A percentile compares a stretch with the other conserved stretches of the same genome.
Conservation (phyloP, 2,329 filamentous ascomycete genomes). For the Colletotrichum musicola region DNA sequence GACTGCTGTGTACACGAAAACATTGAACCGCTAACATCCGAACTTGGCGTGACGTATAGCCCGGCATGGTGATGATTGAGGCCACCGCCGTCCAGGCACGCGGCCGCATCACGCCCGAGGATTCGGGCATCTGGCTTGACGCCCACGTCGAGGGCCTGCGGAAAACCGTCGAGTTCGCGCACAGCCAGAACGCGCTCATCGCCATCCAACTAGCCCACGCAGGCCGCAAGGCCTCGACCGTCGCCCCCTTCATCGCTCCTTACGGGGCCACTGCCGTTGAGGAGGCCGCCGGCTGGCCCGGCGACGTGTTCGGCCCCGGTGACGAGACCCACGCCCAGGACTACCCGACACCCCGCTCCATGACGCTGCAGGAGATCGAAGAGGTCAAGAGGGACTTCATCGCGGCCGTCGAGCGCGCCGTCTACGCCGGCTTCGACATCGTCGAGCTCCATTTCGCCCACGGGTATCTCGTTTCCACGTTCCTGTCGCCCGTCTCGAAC, state of each 20-base stretch:
- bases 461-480: slow-evolving; percentile 67
- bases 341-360: slow-evolving; percentile 71
- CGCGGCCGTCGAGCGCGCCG: slow-evolving; percentile 64
- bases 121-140: slow-evolving; percentile 77
- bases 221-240: slow-evolving; percentile 71
- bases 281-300: slow-evolving; percentile 65
- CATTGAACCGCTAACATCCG: too few species aligned
- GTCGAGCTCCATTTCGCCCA: slow-evolving; percentile 83
- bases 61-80: slow-evolving; percentile 74
- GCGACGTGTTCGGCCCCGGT: slow-evolving; percentile 62
- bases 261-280: slow-evolving; percentile 60
- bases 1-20: background rate
- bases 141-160: slow-evolving; percentile 71
- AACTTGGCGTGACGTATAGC: background rate
- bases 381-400: slow-evolving; percentile 72
- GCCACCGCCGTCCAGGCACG: slow-evolving; percentile 73
- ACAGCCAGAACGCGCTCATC: slow-evolving; percentile 70
- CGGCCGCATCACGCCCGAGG: slow-evolving; percentile 78
- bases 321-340: slow-evolving; percentile 67
- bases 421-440: slow-evolving; percentile 76
- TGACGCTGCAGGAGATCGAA: slow-evolving; percentile 76
- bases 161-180: slow-evolving; percentile 70
- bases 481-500: slow-evolving; percentile 63
- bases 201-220: slow-evolving; percentile 83
- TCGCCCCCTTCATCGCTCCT: slow-evolving; percentile 74